Conservation (phyloP, 164 flowering plant genomes). For the Piper betle region DNA sequence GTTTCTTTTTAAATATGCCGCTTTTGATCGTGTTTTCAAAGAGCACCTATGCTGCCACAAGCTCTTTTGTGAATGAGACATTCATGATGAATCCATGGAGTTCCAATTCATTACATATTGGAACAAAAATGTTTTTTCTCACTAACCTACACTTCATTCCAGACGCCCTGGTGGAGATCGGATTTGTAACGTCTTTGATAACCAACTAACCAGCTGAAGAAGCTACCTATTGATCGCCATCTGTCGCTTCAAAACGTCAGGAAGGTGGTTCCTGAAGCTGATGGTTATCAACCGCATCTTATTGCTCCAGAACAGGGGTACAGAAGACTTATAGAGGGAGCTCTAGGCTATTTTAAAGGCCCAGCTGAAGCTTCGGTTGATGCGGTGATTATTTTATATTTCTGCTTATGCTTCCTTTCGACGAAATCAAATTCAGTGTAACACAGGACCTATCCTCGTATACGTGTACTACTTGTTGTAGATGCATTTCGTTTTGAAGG, state of each 20-base stretch:
- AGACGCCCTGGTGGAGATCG: constrained; percentile 90
- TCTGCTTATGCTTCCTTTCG: neutral
- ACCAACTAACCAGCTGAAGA: constrained; percentile 80
- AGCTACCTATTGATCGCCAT: constrained; percentile 86
- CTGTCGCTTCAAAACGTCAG: constrained; percentile 66
- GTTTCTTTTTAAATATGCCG: constrained; percentile 64
- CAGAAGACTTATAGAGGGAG: constrained; percentile 90
- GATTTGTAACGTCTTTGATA: constrained; percentile 74
- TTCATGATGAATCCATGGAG: neutral
- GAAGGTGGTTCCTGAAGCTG: constrained; percentile 81
- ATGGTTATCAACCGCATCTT: constrained; percentile 95
- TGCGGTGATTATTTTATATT: constrained; percentile 48
- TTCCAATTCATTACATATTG: too few species aligned
- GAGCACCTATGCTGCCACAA: constrained; percentile 39
- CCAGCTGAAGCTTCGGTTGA: constrained; percentile 99
- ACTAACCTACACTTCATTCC: neutral
- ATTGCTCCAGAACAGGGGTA: constrained; percentile 99
- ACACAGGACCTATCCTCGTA: neutral
- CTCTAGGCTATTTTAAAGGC: constrained; percentile 89
- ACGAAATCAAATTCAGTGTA: neutral
- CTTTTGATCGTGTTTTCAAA: constrained; percentile 76
- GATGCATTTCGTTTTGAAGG: constrained; percentile 92
- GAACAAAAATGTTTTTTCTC: too few species aligned
- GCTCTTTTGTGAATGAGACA: neutral
- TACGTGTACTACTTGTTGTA: constrained; percentile 8